Evolutionary conservation across 345 rosid species (phyloP), one percentile per base, ranked within the genome.

Genomic region (Arabidopsis arenosa): DNA sequence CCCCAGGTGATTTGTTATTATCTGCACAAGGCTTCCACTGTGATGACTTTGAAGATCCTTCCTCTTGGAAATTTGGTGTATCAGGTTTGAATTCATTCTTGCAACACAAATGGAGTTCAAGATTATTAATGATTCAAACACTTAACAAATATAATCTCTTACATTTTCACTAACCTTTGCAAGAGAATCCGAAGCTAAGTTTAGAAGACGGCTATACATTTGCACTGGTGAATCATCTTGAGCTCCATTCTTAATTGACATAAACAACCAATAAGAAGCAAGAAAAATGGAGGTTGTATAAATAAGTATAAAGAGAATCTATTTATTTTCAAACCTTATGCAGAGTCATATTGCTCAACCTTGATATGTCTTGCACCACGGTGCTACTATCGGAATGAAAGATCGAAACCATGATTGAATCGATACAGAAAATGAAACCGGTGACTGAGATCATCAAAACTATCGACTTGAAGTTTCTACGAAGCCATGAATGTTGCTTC

Each of bases 21-120:
- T 88, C 88, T 37, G 92, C 87, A 80, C 95, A 92, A 65, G 96
- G 98, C 78, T 86, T 89, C 98, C 97, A 94, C 51, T 40, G 66
- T 30, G 85, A 77, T 76, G 89, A 81, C 70, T 86, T 85, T 66
- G 51, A 73, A 49, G 80, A 75, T 63, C 87, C 82, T 74, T 92
- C 92, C 60, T 85, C 80, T 84, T 88, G 82, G 69, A 84, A 87
- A 49, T 68, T 68, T 44, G 85, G 63, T 58, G 76, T 68, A 9
- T 86, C 83, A 44, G 78, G 87, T 83, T 86, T 77, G 35, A 80
- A 66, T 62, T 84, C 89, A 72, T 85, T 85, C 98, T 76, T 85
- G 80, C 47, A 78, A 57, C 77, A 85, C 23, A 77, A 39, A 35
- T 1, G 1, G 6, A 30, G 0, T 47, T 28, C 30, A 66, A 40